A percentile compares a stretch with the other conserved stretches of the same genome.
Conservation (phyloP, 179 eudicot species). For the Corrigiola litoralis region DNA sequence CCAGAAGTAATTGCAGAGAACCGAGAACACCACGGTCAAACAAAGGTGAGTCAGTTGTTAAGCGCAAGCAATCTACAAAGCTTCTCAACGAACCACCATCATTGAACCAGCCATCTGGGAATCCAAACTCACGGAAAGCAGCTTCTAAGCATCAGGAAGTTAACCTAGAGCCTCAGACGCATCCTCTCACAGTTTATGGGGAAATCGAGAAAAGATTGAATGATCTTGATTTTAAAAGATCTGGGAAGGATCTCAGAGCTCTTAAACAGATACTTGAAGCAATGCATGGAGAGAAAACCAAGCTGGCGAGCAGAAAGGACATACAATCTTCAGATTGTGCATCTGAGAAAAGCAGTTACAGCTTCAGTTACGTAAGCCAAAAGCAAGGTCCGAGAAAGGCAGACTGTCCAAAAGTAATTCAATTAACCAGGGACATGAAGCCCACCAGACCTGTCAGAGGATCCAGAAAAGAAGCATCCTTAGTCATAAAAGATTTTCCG, state of each 20-base stretch:
- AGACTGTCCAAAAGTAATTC: constrained; percentile 3
- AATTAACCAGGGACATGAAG: constrained; percentile 11
- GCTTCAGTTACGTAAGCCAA: not conserved
- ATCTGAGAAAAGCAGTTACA: not conserved
- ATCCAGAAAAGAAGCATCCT: constrained; percentile 1
- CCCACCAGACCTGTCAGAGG: constrained; percentile 11
- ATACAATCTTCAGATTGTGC: constrained; percentile 10
- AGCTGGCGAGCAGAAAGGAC: constrained; percentile 11
- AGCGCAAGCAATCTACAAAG: constrained; percentile 6
- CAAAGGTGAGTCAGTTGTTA: not conserved
- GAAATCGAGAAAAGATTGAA: constrained; percentile 37
- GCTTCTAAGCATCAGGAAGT: constrained; percentile 16
- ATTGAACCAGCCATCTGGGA: not conserved
- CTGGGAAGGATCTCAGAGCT: constrained; percentile 46
- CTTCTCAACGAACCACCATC: not conserved
- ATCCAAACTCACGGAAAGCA: not conserved
- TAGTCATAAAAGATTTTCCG: constrained; percentile 10
- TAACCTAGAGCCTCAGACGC: constrained; percentile 14
- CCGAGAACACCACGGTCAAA: constrained; percentile 12
- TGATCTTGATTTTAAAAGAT: constrained; percentile 34
- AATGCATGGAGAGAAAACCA: constrained; percentile 28
- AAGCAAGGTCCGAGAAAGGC: constrained; percentile 2
- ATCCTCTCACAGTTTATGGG: constrained; percentile 30
- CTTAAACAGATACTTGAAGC: constrained; percentile 41
- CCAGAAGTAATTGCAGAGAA: constrained; percentile 21